phyloP scores from a whole-genome alignment of 2,329 filamentous ascomycete species.

The Harringtonia aguacate region DNA sequence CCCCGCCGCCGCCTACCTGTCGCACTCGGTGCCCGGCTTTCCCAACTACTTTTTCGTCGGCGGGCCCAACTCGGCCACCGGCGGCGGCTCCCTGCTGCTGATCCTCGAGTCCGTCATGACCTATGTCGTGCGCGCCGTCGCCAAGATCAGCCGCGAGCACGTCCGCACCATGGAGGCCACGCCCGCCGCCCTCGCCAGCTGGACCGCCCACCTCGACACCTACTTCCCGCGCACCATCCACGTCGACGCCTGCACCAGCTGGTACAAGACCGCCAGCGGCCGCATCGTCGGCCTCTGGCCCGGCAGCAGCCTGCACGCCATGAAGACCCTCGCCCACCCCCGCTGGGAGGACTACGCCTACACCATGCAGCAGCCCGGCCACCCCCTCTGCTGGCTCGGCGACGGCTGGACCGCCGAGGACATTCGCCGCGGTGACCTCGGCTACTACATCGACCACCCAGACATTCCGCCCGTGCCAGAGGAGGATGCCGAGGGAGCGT shows the following conservation, averaged over 20 bases:
- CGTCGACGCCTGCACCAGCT: slow-evolving; percentile 32
- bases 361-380: slow-evolving; percentile 21
- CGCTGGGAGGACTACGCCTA: slow-evolving; percentile 42
- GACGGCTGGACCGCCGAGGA: slow-evolving; percentile 5
- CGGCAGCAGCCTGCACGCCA: slow-evolving; percentile 37
- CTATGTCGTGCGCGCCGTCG: slow-evolving; percentile 35
- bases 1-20: slow-evolving; percentile 38
- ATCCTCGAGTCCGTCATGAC: slow-evolving; percentile 37
- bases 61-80: slow-evolving; percentile 38
- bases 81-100: slow-evolving; percentile 39
- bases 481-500: too few relatives aligned
- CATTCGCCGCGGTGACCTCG: background rate
- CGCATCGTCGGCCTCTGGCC: slow-evolving; percentile 35
- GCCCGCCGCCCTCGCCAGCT: slow-evolving; percentile 34
- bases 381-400: slow-evolving; percentile 9
- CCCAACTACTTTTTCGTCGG: slow-evolving; percentile 45
- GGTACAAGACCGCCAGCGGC: slow-evolving; percentile 35
- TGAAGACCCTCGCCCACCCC: slow-evolving; percentile 37
- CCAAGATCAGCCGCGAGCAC: slow-evolving; percentile 36
- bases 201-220: slow-evolving; percentile 30
- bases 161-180: slow-evolving; percentile 34
- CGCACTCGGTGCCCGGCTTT: slow-evolving; percentile 34
- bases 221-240: slow-evolving; percentile 44
- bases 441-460: background rate
- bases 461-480: background rate